A percentile compares a stretch with the other conserved stretches of the same genome.
phyloP scores from a whole-genome alignment of 768 basidiomycete genomes.

The Pholiota molesta region DNA sequence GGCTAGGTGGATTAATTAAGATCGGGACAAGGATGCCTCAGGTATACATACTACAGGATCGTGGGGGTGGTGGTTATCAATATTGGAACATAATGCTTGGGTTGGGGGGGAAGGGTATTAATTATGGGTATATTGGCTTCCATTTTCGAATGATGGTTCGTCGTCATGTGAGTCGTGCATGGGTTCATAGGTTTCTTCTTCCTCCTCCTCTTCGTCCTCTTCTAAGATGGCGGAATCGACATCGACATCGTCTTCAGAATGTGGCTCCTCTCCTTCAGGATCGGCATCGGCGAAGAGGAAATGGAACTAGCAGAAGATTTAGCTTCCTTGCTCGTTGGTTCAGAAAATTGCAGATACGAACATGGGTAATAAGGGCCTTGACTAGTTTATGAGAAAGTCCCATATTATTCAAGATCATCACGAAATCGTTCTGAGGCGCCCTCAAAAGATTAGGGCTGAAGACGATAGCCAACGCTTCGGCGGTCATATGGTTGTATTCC shows the following conservation, averaged over 20 bases:
- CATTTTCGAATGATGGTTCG: slow-evolving; percentile 18
- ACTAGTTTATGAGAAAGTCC: slow-evolving; percentile 75
- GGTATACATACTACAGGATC: slow-evolving; percentile 17
- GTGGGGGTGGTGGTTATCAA: slow-evolving; percentile 19
- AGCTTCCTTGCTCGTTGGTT: slow-evolving; percentile 9
- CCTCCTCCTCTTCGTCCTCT: slow-evolving; percentile 54
- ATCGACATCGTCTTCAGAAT: slow-evolving; percentile 53
- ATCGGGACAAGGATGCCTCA: slow-evolving; percentile 8
- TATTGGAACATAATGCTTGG: slow-evolving; percentile 23
- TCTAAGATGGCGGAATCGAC: slow-evolving; percentile 64
- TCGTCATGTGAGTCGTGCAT: slow-evolving; percentile 25
- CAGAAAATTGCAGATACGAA: slow-evolving; percentile 36
- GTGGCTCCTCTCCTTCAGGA: slow-evolving; percentile 56
- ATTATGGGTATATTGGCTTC: slow-evolving; percentile 29
- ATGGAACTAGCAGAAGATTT: slow-evolving; percentile 46
- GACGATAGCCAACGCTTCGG: slow-evolving; percentile 82
- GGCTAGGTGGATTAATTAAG: neutral
- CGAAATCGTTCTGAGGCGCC: slow-evolving; percentile 79
- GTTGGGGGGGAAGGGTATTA: slow-evolving; percentile 24
- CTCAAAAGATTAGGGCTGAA: slow-evolving; percentile 83
- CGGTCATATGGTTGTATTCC: slow-evolving; percentile 89
- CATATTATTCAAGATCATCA: slow-evolving; percentile 81
- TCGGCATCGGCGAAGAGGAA: slow-evolving; percentile 76
- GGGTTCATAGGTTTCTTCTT: slow-evolving; percentile 26
- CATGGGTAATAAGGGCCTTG: slow-evolving; percentile 76